Evolutionary conservation across 2,329 filamentous ascomycete species (phyloP).

Genomic region (Penicillium sp.): DNA sequence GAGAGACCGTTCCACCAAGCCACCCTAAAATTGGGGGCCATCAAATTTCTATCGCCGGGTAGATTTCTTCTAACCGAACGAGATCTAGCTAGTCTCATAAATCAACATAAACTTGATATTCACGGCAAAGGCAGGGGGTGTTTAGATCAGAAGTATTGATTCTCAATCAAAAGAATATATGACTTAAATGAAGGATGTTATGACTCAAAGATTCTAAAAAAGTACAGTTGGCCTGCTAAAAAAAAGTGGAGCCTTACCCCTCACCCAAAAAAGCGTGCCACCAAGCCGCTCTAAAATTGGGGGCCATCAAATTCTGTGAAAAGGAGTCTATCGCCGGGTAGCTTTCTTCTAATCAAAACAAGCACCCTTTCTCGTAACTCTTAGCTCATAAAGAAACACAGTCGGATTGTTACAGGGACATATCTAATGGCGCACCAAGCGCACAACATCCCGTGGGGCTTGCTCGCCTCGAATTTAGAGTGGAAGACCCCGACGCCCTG

Average conservation of each 20-base stretch:
- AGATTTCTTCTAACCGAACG: not conserved
- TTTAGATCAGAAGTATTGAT: too few relatives aligned
- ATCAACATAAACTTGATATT: too few relatives aligned
- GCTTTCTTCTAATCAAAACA: not conserved
- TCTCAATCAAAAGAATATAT: not conserved
- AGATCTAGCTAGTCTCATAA: too few relatives aligned
- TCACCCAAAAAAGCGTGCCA: not conserved
- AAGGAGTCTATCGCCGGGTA: not conserved
- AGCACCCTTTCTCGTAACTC: not conserved
- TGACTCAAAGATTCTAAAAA: not conserved
- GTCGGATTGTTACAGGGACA: not conserved
- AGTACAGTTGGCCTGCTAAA: not conserved
- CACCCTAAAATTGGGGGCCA: not conserved
- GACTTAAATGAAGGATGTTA: too few relatives aligned
- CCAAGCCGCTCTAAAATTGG: not conserved
- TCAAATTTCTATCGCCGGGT: not conserved
- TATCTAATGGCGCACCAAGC: conserved; percentile 19
- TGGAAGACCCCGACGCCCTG: not conserved
- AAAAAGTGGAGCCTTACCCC: not conserved
- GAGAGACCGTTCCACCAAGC: not conserved
- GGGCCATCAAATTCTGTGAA: not conserved
- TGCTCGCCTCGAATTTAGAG: conserved; percentile 10
- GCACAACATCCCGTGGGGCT: conserved; percentile 15
- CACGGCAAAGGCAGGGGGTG: too few relatives aligned
- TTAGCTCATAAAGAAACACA: not conserved